Evolutionary conservation across 768 basidiomycete species (phyloP).

Genomic region (Russula abietina): DNA sequence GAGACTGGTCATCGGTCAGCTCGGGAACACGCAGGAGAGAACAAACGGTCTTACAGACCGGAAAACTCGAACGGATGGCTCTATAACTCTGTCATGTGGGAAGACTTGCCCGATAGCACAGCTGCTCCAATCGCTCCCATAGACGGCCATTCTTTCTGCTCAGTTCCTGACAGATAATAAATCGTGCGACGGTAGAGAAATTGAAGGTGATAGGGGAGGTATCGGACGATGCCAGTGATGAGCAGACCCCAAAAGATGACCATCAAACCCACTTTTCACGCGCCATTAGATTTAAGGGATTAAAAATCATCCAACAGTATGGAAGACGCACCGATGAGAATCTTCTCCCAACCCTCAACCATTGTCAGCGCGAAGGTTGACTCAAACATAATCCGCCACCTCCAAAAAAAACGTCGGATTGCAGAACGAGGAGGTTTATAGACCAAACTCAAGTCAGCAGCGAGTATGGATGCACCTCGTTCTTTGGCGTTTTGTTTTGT

Average conservation of each 20-base stretch:
- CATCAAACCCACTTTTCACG: constrained; percentile 28
- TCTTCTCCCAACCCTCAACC: constrained; percentile 66
- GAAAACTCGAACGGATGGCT: background rate
- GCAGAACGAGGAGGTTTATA: constrained; percentile 29
- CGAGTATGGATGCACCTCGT: constrained; percentile 20
- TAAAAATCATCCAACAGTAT: background rate
- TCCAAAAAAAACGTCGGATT: constrained; percentile 39
- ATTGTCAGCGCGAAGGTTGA: constrained; percentile 53
- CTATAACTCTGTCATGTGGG: constrained; percentile 10
- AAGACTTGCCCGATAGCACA: constrained; percentile 2
- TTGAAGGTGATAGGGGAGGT: constrained; percentile 52
- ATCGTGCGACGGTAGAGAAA: constrained; percentile 47
- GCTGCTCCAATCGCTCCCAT: background rate
- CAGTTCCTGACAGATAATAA: constrained; percentile 60
- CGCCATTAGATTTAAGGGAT: constrained; percentile 12
- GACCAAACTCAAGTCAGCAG: constrained; percentile 25
- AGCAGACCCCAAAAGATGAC: constrained; percentile 38
- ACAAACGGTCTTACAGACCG: background rate
- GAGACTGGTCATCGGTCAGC: background rate
- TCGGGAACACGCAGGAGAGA: no score
- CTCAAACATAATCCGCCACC: constrained; percentile 50
- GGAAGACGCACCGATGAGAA: constrained; percentile 45
- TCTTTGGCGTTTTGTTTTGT: constrained; percentile 4
- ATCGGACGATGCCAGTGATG: constrained; percentile 47
- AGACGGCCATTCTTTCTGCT: constrained; percentile 25